Evolutionary conservation across 2,329 filamentous ascomycete genomes (phyloP).

Genomic region (Pseudocercospora eumusae): DNA sequence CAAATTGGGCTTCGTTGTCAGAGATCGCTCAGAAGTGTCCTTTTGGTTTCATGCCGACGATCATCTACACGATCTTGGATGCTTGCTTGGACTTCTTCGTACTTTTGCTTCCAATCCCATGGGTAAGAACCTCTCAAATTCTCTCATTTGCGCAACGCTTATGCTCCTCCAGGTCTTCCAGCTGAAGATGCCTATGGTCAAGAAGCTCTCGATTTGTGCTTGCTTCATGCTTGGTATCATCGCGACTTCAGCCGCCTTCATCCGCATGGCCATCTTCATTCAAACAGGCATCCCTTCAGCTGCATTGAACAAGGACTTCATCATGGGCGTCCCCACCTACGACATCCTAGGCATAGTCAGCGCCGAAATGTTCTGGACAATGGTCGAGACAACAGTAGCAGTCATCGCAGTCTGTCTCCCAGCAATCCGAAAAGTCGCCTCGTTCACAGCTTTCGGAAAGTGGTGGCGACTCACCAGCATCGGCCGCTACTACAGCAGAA

Average conservation of each 20-base stretch:
- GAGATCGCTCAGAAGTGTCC: slow-evolving; percentile 23
- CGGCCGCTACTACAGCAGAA: background rate
- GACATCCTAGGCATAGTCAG: slow-evolving; percentile 26
- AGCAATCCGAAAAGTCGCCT: slow-evolving; percentile 15
- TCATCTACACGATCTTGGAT: slow-evolving; percentile 23
- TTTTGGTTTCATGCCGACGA: slow-evolving; percentile 23
- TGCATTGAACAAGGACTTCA: slow-evolving; percentile 18
- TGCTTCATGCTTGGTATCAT: slow-evolving; percentile 18
- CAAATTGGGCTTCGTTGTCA: slow-evolving; percentile 19
- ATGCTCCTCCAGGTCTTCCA: slow-evolving; percentile 20
- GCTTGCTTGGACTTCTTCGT: slow-evolving; percentile 23
- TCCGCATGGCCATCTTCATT: slow-evolving; percentile 23
- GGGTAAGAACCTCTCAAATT: background rate
- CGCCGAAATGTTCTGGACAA: slow-evolving; percentile 24
- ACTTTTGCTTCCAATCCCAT: slow-evolving; percentile 20
- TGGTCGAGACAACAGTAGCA: slow-evolving; percentile 22
- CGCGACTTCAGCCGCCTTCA: slow-evolving; percentile 22
- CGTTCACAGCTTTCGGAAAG: slow-evolving; percentile 16
- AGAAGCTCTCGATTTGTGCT: slow-evolving; percentile 20
- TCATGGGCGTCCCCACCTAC: slow-evolving; percentile 19
- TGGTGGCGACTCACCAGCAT: slow-evolving; percentile 1
- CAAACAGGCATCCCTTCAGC: slow-evolving; percentile 21
- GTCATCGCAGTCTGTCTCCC: slow-evolving; percentile 22
- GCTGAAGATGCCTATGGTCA: slow-evolving; percentile 17
- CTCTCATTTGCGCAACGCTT: background rate